Base-by-base conservation (phyloP, 345 rosid genomes). In the Toxicodendron radicans region DNA sequence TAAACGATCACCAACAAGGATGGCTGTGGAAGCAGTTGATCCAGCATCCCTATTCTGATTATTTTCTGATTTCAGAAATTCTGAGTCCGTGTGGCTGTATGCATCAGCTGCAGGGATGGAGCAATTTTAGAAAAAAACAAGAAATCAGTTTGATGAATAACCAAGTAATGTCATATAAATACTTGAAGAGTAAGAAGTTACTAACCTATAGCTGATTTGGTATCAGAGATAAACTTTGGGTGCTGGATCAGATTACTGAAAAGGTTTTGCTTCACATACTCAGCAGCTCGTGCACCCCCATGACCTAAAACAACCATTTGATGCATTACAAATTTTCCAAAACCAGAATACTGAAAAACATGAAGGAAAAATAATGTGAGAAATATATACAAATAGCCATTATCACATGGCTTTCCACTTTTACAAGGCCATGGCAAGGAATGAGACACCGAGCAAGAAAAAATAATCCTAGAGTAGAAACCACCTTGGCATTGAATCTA, bases 201-300 rank as follows among this genome's bases (percentile, higher is more conserved):
- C 72, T 45, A 52, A 96, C 99, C 97, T 83, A 96, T 96, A 62
- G 99, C 99, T 24, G 94, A 84, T 86, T 88, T 84, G 57, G 97
- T 91, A 75, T 96, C 98, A 73, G 99, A 87, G 64, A 93, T 91
- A 82, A 96, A 96, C 81, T 91, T 92, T 73, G 99, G 99, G 85
- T 93, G 98, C 49, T 74, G 89, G 79, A 96, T 93, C 81, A 96
- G 82, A 87, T 96, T 96, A 75, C 95, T 90, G 86, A 96, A 93
- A 61, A 93, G 95, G 76, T 93, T 92, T 59, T 88, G 91, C 73
- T 96, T 96, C 83, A 96, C 97, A 79, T 90, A 96, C 83, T 96
- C 98, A 76, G 99, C 99, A 66, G 99, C 99, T 49, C 98, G 92
- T 72, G 91, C 97, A 75, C 99, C 99, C 66, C 99, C 99, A 84